These are phyloP conservation scores for Lithospermum erythrorhizon DNA, from an alignment of 257 asterid species.

Conservation along the genomic window DNA sequence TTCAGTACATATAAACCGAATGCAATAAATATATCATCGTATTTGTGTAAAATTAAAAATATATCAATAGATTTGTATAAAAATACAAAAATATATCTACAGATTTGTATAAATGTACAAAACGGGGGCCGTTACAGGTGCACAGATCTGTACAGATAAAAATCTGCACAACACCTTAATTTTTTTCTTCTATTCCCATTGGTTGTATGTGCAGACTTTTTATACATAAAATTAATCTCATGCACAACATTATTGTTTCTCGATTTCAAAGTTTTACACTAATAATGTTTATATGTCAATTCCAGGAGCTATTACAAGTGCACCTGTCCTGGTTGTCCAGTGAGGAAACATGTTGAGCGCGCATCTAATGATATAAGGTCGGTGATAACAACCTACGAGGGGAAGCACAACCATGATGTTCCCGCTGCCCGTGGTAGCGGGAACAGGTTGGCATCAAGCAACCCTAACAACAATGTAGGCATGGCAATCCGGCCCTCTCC, in stretches of 20 bases:
- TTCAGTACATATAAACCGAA: too few relatives aligned
- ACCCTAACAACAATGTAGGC: conserved; percentile 12
- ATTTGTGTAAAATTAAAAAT: too few relatives aligned
- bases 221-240: background rate
- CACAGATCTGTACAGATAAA: too few relatives aligned
- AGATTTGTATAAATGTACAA: too few relatives aligned
- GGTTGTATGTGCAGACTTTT: background rate
- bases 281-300: background rate
- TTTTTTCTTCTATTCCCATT: too few relatives aligned
- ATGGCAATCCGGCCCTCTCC: conserved; percentile 24
- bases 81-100: too few relatives aligned
- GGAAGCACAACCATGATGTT: conserved; percentile 81
- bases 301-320: conserved; percentile 85
- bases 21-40: too few relatives aligned
- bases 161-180: too few relatives aligned
- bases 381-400: conserved; percentile 76
- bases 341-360: conserved; percentile 72
- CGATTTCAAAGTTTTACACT: too few relatives aligned
- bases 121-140: too few relatives aligned
- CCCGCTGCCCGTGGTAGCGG: conserved; percentile 39
- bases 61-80: too few relatives aligned
- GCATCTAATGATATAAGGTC: conserved; percentile 46
- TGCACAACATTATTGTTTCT: background rate
- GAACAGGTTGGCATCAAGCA: conserved; percentile 27
- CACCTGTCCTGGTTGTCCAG: conserved; percentile 48